phyloP scores from a whole-genome alignment of 1,284 basidiomycete genomes.

The Cryptococcus sp. region DNA sequence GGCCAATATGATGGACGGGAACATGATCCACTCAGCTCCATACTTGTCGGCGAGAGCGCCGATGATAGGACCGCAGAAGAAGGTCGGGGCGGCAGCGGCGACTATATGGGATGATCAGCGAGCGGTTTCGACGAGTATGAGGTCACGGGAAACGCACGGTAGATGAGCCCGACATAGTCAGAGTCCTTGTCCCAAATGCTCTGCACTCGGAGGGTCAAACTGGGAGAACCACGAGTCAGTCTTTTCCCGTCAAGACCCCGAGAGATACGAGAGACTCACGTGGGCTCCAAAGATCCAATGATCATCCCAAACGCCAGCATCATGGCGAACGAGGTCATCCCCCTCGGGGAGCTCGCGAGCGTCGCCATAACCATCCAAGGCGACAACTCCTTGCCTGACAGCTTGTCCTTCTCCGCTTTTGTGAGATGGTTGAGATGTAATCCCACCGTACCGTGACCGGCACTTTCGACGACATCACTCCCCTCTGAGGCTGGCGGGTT shows the following conservation, averaged over 20 bases:
- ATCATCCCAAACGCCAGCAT: constrained; percentile 60
- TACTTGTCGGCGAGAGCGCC: constrained; percentile 62
- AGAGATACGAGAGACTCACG: constrained; percentile 19
- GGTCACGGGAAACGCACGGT: constrained; percentile 38
- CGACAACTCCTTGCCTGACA: constrained; percentile 30
- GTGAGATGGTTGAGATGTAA: not conserved
- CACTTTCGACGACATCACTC: not conserved
- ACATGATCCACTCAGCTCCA: constrained; percentile 61
- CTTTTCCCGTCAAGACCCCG: not conserved
- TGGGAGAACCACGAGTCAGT: constrained; percentile 15
- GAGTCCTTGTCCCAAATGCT: constrained; percentile 61
- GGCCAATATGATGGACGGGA: constrained; percentile 56
- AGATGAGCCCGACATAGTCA: constrained; percentile 64
- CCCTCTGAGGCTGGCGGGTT: no score
- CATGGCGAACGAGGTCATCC: constrained; percentile 56
- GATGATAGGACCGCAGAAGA: constrained; percentile 59
- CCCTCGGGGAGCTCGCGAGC: constrained; percentile 58
- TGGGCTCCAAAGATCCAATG: constrained; percentile 37
- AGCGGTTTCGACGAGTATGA: not conserved
- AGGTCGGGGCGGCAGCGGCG: constrained; percentile 63
- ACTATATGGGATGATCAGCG: constrained; percentile 36
- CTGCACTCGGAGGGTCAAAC: constrained; percentile 65
- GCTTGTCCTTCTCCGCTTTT: constrained; percentile 1
- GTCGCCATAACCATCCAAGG: constrained; percentile 52
- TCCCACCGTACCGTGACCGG: not conserved